Percentiles rank a stretch among this genome's conserved stretches.
Evolutionary conservation across 352 stramenopile species (phyloP).

Genomic region (Peronospora belbahrii): DNA sequence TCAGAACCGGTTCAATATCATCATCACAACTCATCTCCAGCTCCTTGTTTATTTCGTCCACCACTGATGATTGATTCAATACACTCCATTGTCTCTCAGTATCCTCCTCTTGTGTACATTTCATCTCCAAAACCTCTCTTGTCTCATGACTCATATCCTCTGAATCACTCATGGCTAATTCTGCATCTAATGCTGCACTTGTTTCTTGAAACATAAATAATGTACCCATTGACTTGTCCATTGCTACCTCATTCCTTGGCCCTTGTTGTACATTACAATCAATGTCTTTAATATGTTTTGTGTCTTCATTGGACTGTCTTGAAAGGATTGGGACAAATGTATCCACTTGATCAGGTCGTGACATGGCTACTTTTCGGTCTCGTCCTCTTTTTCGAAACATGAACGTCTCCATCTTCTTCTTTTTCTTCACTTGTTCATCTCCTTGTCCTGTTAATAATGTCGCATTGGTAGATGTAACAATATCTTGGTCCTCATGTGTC

Average conservation of each 20-base stretch:
- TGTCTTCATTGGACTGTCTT: background rate
- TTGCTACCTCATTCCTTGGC: too few relatives aligned
- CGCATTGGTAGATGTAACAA: slow-evolving; percentile 13
- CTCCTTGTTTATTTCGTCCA: slow-evolving; percentile 21
- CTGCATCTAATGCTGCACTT: slow-evolving; percentile 31
- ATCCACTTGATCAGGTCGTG: slow-evolving; percentile 2
- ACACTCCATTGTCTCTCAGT: slow-evolving; percentile 1
- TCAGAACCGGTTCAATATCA: background rate
- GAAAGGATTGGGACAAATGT: slow-evolving; percentile 15
- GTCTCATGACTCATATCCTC: slow-evolving; percentile 10
- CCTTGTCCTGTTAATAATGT: slow-evolving; percentile 18
- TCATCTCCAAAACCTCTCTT: too few relatives aligned
- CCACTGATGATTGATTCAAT: background rate
- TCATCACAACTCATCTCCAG: slow-evolving; percentile 20
- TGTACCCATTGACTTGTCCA: too few relatives aligned
- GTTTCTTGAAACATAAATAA: slow-evolving; percentile 13
- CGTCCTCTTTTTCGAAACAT: slow-evolving; percentile 7
- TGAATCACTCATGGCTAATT: slow-evolving; percentile 29
- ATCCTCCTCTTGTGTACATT: too few relatives aligned
- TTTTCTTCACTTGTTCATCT: slow-evolving; percentile 7
- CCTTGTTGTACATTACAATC: too few relatives aligned
- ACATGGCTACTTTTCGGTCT: background rate
- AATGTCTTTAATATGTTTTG: background rate
- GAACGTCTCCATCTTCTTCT: slow-evolving; percentile 13
- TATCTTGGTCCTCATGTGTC: background rate